Conservation (phyloP, 768 basidiomycete genomes). For the Rhodotorula sphaerocarpa region DNA sequence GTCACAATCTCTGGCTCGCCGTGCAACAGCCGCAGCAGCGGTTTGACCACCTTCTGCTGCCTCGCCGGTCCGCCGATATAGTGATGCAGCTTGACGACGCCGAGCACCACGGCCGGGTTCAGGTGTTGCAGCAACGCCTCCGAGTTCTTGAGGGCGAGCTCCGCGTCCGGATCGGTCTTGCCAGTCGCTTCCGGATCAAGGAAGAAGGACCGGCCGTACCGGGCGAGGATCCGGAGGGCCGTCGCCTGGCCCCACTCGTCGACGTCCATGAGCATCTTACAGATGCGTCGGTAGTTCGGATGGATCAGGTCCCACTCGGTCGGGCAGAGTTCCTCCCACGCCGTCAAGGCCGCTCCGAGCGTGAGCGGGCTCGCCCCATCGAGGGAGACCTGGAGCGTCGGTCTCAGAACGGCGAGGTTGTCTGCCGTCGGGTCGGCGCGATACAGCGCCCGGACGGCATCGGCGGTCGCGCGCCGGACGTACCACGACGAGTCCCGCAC, state of each 20-base stretch:
- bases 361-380: slow-evolving; percentile 75
- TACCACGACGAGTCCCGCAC: slow-evolving; percentile 87
- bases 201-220: slow-evolving; percentile 61
- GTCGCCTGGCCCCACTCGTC: slow-evolving; percentile 96
- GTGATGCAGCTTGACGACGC: slow-evolving; percentile 63
- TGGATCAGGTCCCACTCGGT: slow-evolving; percentile 75
- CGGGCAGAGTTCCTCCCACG: slow-evolving; percentile 80
- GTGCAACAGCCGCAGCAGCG: slow-evolving; percentile 65
- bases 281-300: slow-evolving; percentile 74
- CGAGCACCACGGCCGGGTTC: slow-evolving; percentile 80
- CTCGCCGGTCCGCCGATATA: slow-evolving; percentile 59
- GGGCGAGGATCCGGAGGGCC: slow-evolving; percentile 63
- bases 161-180: slow-evolving; percentile 59
- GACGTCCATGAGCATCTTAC: slow-evolving; percentile 72
- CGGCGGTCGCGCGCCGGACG: slow-evolving; percentile 82
- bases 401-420: slow-evolving; percentile 58
- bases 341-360: slow-evolving; percentile 72
- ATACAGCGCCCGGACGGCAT: slow-evolving; percentile 55
- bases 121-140: slow-evolving; percentile 74
- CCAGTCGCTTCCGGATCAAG: slow-evolving; percentile 24
- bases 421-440: slow-evolving; percentile 55
- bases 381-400: slow-evolving; percentile 45
- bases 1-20: slow-evolving; percentile 58
- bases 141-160: slow-evolving; percentile 60
- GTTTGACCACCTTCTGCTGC: slow-evolving; percentile 55